Conservation (phyloP, 495 filamentous ascomycete species). For the Chaetomium tenue region DNA sequence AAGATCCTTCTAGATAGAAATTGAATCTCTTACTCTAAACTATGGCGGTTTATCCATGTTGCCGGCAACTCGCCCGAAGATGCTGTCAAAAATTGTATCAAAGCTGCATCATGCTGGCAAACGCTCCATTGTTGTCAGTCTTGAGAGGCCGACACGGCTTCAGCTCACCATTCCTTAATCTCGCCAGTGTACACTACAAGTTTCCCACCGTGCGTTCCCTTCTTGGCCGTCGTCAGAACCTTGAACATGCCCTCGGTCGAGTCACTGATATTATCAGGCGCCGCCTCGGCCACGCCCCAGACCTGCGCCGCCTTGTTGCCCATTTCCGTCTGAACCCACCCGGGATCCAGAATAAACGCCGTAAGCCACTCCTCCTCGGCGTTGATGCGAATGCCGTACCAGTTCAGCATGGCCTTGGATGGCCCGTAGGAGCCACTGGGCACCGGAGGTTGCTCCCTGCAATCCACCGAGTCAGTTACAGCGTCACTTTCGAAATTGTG, state of each 20-base stretch:
- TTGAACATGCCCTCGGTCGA: conserved; percentile 38
- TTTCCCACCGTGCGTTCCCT: conserved; percentile 42
- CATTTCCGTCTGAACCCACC: conserved; percentile 49
- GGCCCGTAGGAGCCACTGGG: conserved; percentile 42
- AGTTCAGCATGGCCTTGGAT: conserved; percentile 43
- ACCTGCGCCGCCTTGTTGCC: conserved; percentile 42
- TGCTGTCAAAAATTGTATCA: too few relatives aligned
- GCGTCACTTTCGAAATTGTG: background rate
- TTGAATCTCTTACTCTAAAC: too few relatives aligned
- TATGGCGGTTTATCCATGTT: too few relatives aligned
- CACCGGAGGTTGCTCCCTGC: conserved; percentile 21
- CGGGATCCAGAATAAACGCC: conserved; percentile 38
- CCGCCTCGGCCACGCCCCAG: conserved; percentile 38
- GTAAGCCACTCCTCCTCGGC: conserved; percentile 41
- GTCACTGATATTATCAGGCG: conserved; percentile 36
- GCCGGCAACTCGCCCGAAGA: too few relatives aligned
- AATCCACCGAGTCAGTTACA: background rate
- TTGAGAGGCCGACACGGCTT: too few relatives aligned
- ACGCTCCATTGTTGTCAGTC: too few relatives aligned
- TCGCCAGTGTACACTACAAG: conserved; percentile 6
- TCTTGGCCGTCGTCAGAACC: conserved; percentile 38
- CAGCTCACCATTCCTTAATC: conserved; percentile 7
- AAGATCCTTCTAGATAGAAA: too few relatives aligned
- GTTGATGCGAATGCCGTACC: conserved; percentile 40
- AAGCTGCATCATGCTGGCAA: too few relatives aligned